A percentile compares a stretch with the other conserved stretches of the same genome.
Conservation (phyloP, 192 early-diverging fungal genomes). For the Umbelopsis sp. region DNA sequence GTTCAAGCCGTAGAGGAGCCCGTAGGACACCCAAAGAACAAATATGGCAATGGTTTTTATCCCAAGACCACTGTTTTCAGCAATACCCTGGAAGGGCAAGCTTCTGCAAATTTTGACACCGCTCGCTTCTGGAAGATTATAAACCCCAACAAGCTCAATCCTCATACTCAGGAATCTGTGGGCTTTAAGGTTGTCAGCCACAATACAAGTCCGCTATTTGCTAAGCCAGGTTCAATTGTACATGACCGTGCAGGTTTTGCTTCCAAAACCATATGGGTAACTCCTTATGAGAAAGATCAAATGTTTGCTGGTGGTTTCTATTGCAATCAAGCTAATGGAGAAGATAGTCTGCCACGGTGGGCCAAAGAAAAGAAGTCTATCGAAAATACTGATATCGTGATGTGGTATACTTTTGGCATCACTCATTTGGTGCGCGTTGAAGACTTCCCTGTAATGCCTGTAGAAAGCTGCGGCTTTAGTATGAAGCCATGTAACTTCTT, state of each 20-base stretch:
- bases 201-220: conserved; percentile 29
- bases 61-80: conserved; percentile 27
- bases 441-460: conserved; percentile 45
- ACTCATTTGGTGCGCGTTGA: conserved; percentile 43
- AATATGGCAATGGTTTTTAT: conserved; percentile 37
- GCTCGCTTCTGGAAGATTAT: conserved; percentile 43
- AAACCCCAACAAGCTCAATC: conserved; percentile 35
- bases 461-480: conserved; percentile 39
- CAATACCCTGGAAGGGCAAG: conserved; percentile 31
- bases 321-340: conserved; percentile 40
- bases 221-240: conserved; percentile 40
- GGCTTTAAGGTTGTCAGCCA: conserved; percentile 35
- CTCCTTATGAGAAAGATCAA: conserved; percentile 30
- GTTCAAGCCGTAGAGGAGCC: conserved; percentile 23
- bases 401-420: conserved; percentile 43
- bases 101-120: conserved; percentile 20
- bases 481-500: conserved; percentile 46
- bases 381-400: conserved; percentile 33
- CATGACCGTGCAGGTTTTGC: conserved; percentile 41
- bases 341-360: conserved; percentile 30
- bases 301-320: conserved; percentile 47
- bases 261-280: conserved; percentile 39
- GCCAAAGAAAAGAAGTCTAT: conserved; percentile 28
- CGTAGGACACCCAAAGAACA: conserved; percentile 40
- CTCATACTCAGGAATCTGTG: conserved; percentile 34